Conservation (phyloP, 106 monocot species). For the Acanthochlamys bracteata region DNA sequence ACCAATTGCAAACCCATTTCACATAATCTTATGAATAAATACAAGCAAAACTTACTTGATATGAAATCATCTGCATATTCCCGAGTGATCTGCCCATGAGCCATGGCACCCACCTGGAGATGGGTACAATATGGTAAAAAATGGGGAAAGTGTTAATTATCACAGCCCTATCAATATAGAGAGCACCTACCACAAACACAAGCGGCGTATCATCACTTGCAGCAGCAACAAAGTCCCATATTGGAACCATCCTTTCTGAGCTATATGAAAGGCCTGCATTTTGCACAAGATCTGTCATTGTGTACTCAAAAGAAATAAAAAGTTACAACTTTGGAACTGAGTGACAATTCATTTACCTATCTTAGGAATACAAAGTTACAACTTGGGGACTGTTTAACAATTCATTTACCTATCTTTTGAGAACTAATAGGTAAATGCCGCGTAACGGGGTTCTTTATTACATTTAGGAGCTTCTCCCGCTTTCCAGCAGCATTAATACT, state of each 20-base stretch:
- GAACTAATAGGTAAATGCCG: conserved; percentile 78
- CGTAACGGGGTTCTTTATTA: conserved; percentile 89
- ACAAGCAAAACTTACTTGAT: conserved; percentile 42
- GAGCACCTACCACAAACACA: conserved; percentile 80
- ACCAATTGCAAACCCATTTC: background rate
- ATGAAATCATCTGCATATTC: conserved; percentile 79
- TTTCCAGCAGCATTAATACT: conserved; percentile 76
- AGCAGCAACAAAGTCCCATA: conserved; percentile 65
- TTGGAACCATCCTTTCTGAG: conserved; percentile 61
- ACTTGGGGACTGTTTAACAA: background rate
- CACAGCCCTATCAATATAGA: background rate
- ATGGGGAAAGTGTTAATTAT: background rate
- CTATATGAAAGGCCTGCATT: conserved; percentile 78
- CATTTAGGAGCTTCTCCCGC: conserved; percentile 88
- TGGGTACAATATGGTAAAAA: background rate
- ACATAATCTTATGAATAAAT: background rate
- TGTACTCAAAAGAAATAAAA: background rate
- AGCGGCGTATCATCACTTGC: conserved; percentile 52
- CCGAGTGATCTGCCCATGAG: conserved; percentile 77
- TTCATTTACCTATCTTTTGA: conserved; percentile 63
- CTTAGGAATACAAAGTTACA: conserved; percentile 12
- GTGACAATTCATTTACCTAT: conserved; percentile 44
- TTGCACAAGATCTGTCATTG: conserved; percentile 1
- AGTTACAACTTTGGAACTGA: no score
- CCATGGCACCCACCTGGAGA: conserved; percentile 87